These are phyloP conservation scores for Cryptosporidium sp. DNA, from an alignment of 169 alveolate species.

Conservation along the genomic window DNA sequence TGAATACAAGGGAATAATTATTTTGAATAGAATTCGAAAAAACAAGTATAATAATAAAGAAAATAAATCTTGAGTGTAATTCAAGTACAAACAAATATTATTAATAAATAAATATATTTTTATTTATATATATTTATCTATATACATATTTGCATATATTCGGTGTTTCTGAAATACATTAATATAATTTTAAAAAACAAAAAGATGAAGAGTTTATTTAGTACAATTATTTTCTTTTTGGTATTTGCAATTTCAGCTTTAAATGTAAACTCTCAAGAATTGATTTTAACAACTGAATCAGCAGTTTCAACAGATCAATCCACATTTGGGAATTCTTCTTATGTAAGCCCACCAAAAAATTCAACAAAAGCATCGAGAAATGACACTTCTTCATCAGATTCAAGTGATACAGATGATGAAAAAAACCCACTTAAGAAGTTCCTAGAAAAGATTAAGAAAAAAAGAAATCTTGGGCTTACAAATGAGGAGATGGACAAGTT, in stretches of 20 bases:
- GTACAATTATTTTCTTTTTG: not conserved
- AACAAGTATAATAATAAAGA: not conserved
- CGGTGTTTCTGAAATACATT: constrained; percentile 16
- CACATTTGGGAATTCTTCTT: not conserved
- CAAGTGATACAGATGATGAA: constrained; percentile 36
- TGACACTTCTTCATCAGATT: constrained; percentile 31
- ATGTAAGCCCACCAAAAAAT: constrained; percentile 37
- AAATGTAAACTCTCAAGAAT: not conserved
- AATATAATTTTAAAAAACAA: not conserved
- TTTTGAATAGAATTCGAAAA: not conserved
- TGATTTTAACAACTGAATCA: not conserved
- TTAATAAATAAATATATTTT: too few species aligned
- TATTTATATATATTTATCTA: not conserved
- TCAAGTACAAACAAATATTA: not conserved
- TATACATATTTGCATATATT: not conserved
- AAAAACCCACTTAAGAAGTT: not conserved
- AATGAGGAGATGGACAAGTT: not conserved
- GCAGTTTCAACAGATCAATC: not conserved
- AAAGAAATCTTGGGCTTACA: constrained; percentile 15
- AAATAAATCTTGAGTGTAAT: not conserved
- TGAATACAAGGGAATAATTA: not conserved
- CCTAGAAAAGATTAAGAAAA: not conserved
- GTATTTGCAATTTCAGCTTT: not conserved
- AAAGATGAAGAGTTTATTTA: not conserved
- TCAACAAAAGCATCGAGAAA: not conserved